Base-by-base conservation (phyloP, 2,329 filamentous ascomycete species). In the Colletotrichum karsti region DNA sequence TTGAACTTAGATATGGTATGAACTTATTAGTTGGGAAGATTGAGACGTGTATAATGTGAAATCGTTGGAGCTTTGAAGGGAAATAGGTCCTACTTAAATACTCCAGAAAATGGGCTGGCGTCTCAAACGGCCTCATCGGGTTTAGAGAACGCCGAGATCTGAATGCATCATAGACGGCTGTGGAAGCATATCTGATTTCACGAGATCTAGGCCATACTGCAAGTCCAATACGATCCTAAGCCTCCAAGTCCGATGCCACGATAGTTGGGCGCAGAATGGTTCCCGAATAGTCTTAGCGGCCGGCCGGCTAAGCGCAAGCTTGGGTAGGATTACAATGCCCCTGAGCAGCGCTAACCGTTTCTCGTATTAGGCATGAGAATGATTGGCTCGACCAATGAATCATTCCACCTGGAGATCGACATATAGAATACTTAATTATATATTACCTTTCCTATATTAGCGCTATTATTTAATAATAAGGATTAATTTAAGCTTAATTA, bases 191-290 rank as follows among this genome's bases (percentile, higher is more conserved):
- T 7, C 24, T 46, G 42, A 5, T 46, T n/a, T n/a, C 10, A 8
- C 10, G 42, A 46, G 24, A 46, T 7, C 10, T 20, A 2, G 20
- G 6, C 7, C 10, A n/a, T n/a, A n/a, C n/a, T n/a, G n/a, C n/a
- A n/a, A n/a, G n/a, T n/a, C n/a, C n/a, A n/a, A n/a, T n/a, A 8
- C 50, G 50, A 54, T 54, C 22, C 4, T 5, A 37, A 10, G 12
- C 50, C 22, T 35, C n/a, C 3, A 22, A 5, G 20, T 24, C 28
- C 51, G 51, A 55, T 55, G 51, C 35, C 9, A 48, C 44, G 41
- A 73, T 73, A 20, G 61, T 73, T 2, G 67, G 15, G 54, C 54
- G 54, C 54, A 44, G 54, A 42, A 56, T 56, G 54, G 22, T 42
- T 42, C 54, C 54, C 24, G 13, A 44, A 24, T 6, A 7, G 54